Percentiles rank a stretch among this genome's conserved stretches.
phyloP scores from a whole-genome alignment of 2,329 filamentous ascomycete genomes.

The Sporothrix inflata region DNA sequence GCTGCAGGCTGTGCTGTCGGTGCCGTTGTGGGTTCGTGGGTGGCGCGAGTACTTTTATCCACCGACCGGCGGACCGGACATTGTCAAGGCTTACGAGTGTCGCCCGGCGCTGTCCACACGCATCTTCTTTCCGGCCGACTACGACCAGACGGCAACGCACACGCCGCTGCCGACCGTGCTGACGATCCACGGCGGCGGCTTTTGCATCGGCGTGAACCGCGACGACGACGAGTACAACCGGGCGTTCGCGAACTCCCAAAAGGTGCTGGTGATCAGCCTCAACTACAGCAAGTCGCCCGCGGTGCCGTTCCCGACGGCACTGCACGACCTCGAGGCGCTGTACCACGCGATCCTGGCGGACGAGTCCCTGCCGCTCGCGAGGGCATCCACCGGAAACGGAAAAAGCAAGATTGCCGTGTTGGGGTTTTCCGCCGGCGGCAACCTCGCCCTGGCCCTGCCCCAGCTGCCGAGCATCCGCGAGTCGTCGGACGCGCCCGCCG shows the following conservation, averaged over 20 bases:
- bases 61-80: slow-evolving; percentile 37
- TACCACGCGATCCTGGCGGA: slow-evolving; percentile 48
- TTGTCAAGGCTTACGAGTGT: slow-evolving; percentile 44
- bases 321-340: slow-evolving; percentile 51
- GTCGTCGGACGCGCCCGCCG: slow-evolving; percentile 34
- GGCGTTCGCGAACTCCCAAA: slow-evolving; percentile 45
- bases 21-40: slow-evolving; percentile 35
- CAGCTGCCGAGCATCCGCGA: slow-evolving; percentile 45
- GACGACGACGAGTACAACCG: slow-evolving; percentile 53
- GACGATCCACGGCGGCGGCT: slow-evolving; percentile 56
- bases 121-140: slow-evolving; percentile 47
- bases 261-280: slow-evolving; percentile 51
- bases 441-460: slow-evolving; percentile 47
- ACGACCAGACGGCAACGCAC: slow-evolving; percentile 38
- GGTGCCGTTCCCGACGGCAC: slow-evolving; percentile 47
- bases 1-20: slow-evolving; percentile 34
- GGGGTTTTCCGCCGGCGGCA: slow-evolving; percentile 57
- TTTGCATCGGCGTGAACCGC: slow-evolving; percentile 47
- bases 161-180: slow-evolving; percentile 48
- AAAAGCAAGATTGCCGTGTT: slow-evolving; percentile 43
- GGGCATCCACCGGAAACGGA: slow-evolving; percentile 31
- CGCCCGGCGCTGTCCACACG: slow-evolving; percentile 42
- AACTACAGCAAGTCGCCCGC: slow-evolving; percentile 53
- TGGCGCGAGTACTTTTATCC: slow-evolving; percentile 40
- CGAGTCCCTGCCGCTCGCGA: slow-evolving; percentile 50